phyloP scores from a whole-genome alignment of 2,329 filamentous ascomycete genomes.

The Myotisia sp. region DNA sequence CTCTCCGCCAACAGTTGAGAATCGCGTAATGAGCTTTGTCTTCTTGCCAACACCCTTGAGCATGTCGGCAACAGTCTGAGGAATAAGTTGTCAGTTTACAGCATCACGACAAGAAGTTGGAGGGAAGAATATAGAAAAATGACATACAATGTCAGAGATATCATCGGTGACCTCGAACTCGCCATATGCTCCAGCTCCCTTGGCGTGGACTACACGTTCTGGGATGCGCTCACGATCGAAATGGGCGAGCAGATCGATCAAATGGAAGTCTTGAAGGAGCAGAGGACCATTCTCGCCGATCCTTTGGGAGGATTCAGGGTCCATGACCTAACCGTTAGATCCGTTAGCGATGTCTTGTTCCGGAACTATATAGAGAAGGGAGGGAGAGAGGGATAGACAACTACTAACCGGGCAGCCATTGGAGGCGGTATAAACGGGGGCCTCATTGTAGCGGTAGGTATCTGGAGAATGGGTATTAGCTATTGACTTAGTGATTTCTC shows the following conservation, averaged over 20 bases:
- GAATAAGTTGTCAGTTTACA: slow-evolving; percentile 4
- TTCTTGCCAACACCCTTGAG: slow-evolving; percentile 50
- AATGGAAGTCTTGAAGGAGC: slow-evolving; percentile 50
- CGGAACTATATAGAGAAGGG: background rate
- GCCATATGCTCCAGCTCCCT: slow-evolving; percentile 4
- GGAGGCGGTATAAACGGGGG: slow-evolving; percentile 45
- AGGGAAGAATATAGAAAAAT: no score
- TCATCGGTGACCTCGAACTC: slow-evolving; percentile 35
- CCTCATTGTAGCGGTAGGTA: slow-evolving; percentile 41
- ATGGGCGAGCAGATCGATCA: slow-evolving; percentile 45
- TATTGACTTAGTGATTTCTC: slow-evolving; percentile 2
- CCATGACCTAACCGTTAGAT: slow-evolving; percentile 27
- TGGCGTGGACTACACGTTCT: slow-evolving; percentile 5
- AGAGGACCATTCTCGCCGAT: slow-evolving; percentile 45
- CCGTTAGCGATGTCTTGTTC: background rate
- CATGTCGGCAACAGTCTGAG: slow-evolving; percentile 32
- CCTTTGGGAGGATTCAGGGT: slow-evolving; percentile 40
- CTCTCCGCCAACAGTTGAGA: slow-evolving; percentile 64
- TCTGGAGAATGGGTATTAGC: slow-evolving; percentile 14
- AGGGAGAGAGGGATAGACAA: background rate
- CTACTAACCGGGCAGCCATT: slow-evolving; percentile 39
- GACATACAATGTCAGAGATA: slow-evolving; percentile 34
- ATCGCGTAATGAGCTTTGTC: slow-evolving; percentile 52
- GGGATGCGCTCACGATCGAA: slow-evolving; percentile 27
- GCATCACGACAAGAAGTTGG: background rate